Conservation (phyloP, 73 alveolate genomes). For the Paraurostyla sp. region DNA sequence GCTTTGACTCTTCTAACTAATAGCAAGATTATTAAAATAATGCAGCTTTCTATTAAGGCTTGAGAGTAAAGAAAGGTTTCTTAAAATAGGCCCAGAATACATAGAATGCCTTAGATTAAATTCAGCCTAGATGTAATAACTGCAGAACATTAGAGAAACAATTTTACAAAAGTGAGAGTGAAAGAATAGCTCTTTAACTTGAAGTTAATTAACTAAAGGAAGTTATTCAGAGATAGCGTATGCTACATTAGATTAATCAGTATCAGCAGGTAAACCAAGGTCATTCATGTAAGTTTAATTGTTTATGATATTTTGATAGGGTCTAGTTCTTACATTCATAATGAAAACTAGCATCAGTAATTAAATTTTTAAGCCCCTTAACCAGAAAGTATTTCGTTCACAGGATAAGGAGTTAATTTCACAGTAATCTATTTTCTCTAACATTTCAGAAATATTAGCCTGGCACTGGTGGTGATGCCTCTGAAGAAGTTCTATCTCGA, state of each 20-base stretch:
- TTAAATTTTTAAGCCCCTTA: neutral
- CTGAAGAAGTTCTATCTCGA: conserved; percentile 44
- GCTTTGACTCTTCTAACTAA: too few relatives aligned
- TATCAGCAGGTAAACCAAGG: neutral
- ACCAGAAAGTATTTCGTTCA: conserved; percentile 29
- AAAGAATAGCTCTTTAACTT: neutral
- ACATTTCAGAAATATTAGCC: conserved; percentile 39
- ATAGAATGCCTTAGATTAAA: too few relatives aligned
- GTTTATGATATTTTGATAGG: neutral
- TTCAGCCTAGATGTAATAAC: neutral
- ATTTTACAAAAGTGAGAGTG: conserved; percentile 10
- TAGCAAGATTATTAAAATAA: too few relatives aligned
- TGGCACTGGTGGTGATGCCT: conserved; percentile 64
- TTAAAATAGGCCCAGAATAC: too few relatives aligned
- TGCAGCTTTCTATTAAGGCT: too few relatives aligned
- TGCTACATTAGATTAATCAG: neutral
- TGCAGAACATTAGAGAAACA: neutral
- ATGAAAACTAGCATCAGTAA: neutral
- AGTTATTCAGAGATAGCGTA: neutral
- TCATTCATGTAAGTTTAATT: neutral
- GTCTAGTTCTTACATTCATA: neutral
- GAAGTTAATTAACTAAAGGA: conserved; percentile 8
- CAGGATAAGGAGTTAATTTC: conserved; percentile 12
- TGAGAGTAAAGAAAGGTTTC: too few relatives aligned
- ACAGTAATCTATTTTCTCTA: neutral